Percentiles rank a stretch among this genome's conserved stretches.
Evolutionary conservation across 2,329 filamentous ascomycete genomes (phyloP).

Genomic region (Tolypocladium ovalisporum): DNA sequence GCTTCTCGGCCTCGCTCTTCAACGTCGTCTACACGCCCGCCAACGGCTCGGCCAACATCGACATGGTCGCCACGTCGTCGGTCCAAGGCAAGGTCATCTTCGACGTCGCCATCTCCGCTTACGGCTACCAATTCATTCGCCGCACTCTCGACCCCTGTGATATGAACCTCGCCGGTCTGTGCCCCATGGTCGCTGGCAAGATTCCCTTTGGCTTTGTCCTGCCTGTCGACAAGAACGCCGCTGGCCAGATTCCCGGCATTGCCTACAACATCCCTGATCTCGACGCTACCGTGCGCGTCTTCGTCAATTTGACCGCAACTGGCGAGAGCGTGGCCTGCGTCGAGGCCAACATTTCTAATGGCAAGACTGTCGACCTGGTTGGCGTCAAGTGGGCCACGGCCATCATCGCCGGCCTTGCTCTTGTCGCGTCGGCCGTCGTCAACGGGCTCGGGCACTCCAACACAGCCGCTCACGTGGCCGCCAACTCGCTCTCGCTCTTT

Average conservation of each 20-base stretch:
- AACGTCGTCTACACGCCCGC: slow-evolving; percentile 69
- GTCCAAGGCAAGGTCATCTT: slow-evolving; percentile 76
- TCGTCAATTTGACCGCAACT: slow-evolving; percentile 59
- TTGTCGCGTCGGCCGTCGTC: slow-evolving; percentile 77
- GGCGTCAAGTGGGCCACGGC: slow-evolving; percentile 86
- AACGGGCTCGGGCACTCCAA: slow-evolving; percentile 89
- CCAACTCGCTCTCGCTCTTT: slow-evolving; percentile 88
- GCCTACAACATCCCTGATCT: slow-evolving; percentile 86
- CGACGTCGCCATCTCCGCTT: slow-evolving; percentile 66
- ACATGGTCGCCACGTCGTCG: slow-evolving; percentile 71
- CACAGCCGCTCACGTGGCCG: slow-evolving; percentile 86
- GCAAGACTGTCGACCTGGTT: slow-evolving; percentile 80
- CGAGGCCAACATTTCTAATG: slow-evolving; percentile 79
- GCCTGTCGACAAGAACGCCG: slow-evolving; percentile 41
- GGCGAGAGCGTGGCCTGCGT: slow-evolving; percentile 68
- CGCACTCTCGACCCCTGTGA: slow-evolving; percentile 67
- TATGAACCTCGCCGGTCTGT: slow-evolving; percentile 60
- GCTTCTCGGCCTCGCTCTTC: slow-evolving; percentile 82
- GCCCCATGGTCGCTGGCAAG: slow-evolving; percentile 80
- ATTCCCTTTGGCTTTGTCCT: slow-evolving; percentile 67
- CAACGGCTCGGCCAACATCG: slow-evolving; percentile 62
- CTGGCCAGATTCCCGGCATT: slow-evolving; percentile 64
- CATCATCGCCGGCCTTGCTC: slow-evolving; percentile 72
- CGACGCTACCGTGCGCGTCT: slow-evolving; percentile 73
- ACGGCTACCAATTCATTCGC: slow-evolving; percentile 65